Evolutionary conservation across 106 monocot species (phyloP), one percentile per base, ranked within the genome.

Genomic region (Narthecium ossifragum): DNA sequence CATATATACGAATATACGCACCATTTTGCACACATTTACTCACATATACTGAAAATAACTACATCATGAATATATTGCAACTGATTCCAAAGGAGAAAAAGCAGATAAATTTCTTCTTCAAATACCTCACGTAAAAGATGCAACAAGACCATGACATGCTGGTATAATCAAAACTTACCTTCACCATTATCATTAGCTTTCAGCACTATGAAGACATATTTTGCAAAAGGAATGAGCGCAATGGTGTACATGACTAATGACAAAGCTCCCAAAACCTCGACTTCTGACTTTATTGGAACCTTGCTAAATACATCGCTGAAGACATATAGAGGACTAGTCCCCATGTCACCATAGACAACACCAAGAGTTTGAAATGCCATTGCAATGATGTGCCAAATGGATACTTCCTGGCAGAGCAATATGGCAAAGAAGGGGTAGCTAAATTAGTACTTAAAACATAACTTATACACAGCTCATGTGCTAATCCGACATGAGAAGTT

Each of bases 321-420:
- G 28, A 92, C 92, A 71, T 92, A 92, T 32, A 92, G 73, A 40
- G 92, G 92, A 71, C 92, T 92, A 24, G 92, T 92, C 9, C 92
- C 92, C 83, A 92, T 66, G 64, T 92, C 92, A 52, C 92, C 88
- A 73, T 88, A 92, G 8, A 92, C 92, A 37, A 92, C 88, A 51
- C 92, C 92, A 51, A 92, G 92, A 75, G 92, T 92, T 78, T 92
- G 92, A 63, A 92, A 92, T 50, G 92, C 88, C 92, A 92, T 88
- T 23, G 84, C 71, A 57, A 92, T 46, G 17, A 80, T 84, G 55
- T 56, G 66, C 92, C 83, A 84, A 31, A 73, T 25, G 12, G 87
- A 68, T 13, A 68, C 13, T 12, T 80, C 80, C 92, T 92, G 84
- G 55, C 31, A 26, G 55, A 31, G 31, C 29, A 55, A 14, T 0